A percentile compares a stretch with the other conserved stretches of the same genome.
These are phyloP conservation scores for Xylariaceae sp. DNA, from an alignment of 2,329 filamentous ascomycete species.

Conservation along the genomic window DNA sequence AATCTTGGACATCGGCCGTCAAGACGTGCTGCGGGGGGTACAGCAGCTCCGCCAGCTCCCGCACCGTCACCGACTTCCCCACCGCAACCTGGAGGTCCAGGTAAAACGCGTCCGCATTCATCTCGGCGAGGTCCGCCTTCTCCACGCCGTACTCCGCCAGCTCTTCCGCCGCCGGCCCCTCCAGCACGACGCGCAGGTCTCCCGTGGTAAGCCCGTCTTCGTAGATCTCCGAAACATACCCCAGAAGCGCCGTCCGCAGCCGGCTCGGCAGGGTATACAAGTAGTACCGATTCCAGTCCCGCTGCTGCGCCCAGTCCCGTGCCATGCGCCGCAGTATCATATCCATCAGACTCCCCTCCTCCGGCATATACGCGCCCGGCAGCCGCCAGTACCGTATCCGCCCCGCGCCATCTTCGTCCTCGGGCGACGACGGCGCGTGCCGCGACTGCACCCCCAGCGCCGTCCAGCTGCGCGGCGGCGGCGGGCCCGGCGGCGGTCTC, in stretches of 20 bases:
- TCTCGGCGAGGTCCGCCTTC: conserved; percentile 19
- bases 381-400: conserved; percentile 27
- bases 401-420: conserved; percentile 2
- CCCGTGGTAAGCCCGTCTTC: conserved; percentile 37
- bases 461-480: conserved; percentile 56
- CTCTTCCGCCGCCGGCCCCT: conserved; percentile 23
- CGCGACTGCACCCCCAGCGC: conserved; percentile 29
- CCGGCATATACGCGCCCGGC: conserved; percentile 42
- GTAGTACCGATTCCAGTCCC: conserved; percentile 52
- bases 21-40: conserved; percentile 31
- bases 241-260: conserved; percentile 47
- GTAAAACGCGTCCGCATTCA: conserved; percentile 45
- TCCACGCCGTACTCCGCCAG: conserved; percentile 25
- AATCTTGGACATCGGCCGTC: conserved; percentile 36
- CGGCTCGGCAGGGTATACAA: conserved; percentile 51
- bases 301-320: conserved; percentile 51
- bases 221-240: conserved; percentile 39
- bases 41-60: conserved; percentile 48
- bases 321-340: conserved; percentile 46
- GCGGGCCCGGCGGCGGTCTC: conserved; percentile 53
- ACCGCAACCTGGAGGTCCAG: conserved; percentile 52
- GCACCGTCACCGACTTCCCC: conserved; percentile 47
- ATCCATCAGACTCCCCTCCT: conserved; percentile 46
- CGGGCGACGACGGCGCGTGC: conserved; percentile 15
- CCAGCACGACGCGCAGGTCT: conserved; percentile 42